These are phyloP conservation scores for Dactylellina leptospora DNA, from an alignment of 2,329 filamentous ascomycete genomes.

Conservation along the genomic window DNA sequence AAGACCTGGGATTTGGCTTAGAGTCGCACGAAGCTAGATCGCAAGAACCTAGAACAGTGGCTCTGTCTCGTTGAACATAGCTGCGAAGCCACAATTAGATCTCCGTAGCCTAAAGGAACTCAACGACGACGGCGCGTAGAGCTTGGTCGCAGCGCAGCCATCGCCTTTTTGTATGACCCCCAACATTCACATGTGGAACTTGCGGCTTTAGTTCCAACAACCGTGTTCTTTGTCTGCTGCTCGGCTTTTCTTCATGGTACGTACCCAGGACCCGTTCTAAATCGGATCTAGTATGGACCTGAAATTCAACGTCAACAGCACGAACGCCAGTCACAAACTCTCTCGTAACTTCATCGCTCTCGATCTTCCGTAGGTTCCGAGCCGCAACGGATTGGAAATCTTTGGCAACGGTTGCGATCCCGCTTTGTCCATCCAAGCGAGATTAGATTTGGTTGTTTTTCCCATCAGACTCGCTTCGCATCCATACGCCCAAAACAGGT, in stretches of 20 bases:
- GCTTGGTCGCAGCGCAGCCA: too few relatives aligned
- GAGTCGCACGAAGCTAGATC: too few relatives aligned
- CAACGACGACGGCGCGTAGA: not conserved
- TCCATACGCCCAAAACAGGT: slow-evolving; percentile 51
- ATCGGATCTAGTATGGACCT: slow-evolving; percentile 27
- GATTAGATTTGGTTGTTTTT: slow-evolving; percentile 47
- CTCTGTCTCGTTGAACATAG: too few relatives aligned
- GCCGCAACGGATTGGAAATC: slow-evolving; percentile 17
- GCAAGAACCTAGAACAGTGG: too few relatives aligned
- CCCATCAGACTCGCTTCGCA: slow-evolving; percentile 50
- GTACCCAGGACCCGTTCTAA: slow-evolving; percentile 20
- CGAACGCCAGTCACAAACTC: slow-evolving; percentile 16
- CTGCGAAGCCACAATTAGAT: too few relatives aligned
- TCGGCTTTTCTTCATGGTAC: not conserved
- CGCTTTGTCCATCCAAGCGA: slow-evolving; percentile 50
- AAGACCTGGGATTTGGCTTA: too few relatives aligned
- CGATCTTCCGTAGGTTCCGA: slow-evolving; percentile 25
- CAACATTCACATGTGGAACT: not conserved
- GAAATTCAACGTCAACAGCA: slow-evolving; percentile 18
- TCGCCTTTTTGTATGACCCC: too few relatives aligned
- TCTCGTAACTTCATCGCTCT: slow-evolving; percentile 5
- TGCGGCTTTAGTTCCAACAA: slow-evolving; percentile 38
- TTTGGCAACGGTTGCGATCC: slow-evolving; percentile 37
- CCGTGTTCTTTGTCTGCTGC: slow-evolving; percentile 21
- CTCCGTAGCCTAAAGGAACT: not conserved